A percentile compares a stretch with the other conserved stretches of the same genome.
Evolutionary conservation across 352 stramenopile genomes (phyloP).

Genomic region (Pseudoperonospora humuli): DNA sequence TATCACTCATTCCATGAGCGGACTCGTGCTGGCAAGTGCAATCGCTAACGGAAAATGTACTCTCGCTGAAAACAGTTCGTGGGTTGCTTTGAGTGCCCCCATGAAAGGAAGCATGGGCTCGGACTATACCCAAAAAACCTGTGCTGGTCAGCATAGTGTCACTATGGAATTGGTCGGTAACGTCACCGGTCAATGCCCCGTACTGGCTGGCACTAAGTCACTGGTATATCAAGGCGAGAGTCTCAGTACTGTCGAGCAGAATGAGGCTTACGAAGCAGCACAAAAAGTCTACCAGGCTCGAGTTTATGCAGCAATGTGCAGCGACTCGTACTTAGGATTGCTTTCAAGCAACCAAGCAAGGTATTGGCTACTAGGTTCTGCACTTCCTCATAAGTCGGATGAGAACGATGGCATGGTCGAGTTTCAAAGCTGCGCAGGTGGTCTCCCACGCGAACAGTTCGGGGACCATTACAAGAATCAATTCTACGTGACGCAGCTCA

Average conservation of each 20-base stretch:
- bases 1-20: slow-evolving; percentile 38
- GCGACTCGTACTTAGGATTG: slow-evolving; percentile 26
- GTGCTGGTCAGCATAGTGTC: slow-evolving; percentile 10
- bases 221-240: slow-evolving; percentile 28
- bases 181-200: slow-evolving; percentile 22
- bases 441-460: slow-evolving; percentile 20
- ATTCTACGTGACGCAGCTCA: slow-evolving; percentile 38
- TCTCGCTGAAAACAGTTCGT: slow-evolving; percentile 21
- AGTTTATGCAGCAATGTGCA: slow-evolving; percentile 36
- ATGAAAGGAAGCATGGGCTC: slow-evolving; percentile 41
- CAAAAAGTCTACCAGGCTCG: slow-evolving; percentile 23
- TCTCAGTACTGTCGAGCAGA: slow-evolving; percentile 12
- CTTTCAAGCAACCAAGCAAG: slow-evolving; percentile 16
- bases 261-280: slow-evolving; percentile 26
- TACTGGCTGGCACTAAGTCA: slow-evolving; percentile 4
- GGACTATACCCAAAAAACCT: slow-evolving; percentile 31
- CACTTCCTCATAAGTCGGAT: slow-evolving; percentile 27
- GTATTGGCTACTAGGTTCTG: slow-evolving; percentile 13
- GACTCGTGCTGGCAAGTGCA: slow-evolving; percentile 25
- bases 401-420: slow-evolving; percentile 36
- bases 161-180: slow-evolving; percentile 12
- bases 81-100: slow-evolving; percentile 26
- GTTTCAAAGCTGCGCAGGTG: slow-evolving; percentile 34
- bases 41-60: slow-evolving; percentile 18
- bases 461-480: slow-evolving; percentile 23